phyloP scores from a whole-genome alignment of 306 rosid species.

The Macrotyloma uniflorum region DNA sequence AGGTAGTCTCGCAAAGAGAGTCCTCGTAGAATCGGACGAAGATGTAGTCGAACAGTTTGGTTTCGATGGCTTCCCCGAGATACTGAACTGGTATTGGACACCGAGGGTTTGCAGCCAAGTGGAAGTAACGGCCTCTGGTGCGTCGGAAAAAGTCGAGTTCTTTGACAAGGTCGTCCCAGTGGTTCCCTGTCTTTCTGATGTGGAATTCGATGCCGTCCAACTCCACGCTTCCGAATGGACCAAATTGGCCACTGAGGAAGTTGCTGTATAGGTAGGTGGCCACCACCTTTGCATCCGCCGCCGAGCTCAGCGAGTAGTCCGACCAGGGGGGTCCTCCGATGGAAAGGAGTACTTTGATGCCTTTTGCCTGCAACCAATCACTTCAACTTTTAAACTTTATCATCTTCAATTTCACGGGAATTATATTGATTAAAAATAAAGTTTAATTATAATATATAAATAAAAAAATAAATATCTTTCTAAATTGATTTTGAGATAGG shows the following conservation, averaged over 20 bases:
- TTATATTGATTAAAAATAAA: too few species aligned
- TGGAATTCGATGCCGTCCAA: slow-evolving; percentile 30
- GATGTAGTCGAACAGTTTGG: not conserved
- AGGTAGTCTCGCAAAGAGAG: too few species aligned
- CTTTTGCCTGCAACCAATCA: not conserved
- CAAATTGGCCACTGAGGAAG: slow-evolving; percentile 6
- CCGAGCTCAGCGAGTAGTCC: not conserved
- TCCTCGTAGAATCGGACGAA: too few species aligned
- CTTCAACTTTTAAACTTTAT: too few species aligned
- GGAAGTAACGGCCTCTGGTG: not conserved
- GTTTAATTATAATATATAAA: too few species aligned
- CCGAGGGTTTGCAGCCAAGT: slow-evolving; percentile 56
- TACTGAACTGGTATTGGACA: slow-evolving; percentile 52
- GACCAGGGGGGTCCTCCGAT: not conserved
- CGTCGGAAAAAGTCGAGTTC: slow-evolving; percentile 27
- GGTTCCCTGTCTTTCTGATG: not conserved
- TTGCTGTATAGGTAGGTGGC: not conserved
- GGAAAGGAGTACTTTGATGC: not conserved
- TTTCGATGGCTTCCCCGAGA: slow-evolving; percentile 25
- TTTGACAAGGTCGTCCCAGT: slow-evolving; percentile 50
- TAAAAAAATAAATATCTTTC: too few species aligned
- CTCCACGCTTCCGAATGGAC: slow-evolving; percentile 18
- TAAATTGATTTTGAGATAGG: too few species aligned
- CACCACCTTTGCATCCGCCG: not conserved
- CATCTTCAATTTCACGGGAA: too few species aligned